Evolutionary conservation across 2,329 filamentous ascomycete genomes (phyloP), one percentile per base, ranked within the genome.

Genomic region (Ceratocystis eucalypticola): DNA sequence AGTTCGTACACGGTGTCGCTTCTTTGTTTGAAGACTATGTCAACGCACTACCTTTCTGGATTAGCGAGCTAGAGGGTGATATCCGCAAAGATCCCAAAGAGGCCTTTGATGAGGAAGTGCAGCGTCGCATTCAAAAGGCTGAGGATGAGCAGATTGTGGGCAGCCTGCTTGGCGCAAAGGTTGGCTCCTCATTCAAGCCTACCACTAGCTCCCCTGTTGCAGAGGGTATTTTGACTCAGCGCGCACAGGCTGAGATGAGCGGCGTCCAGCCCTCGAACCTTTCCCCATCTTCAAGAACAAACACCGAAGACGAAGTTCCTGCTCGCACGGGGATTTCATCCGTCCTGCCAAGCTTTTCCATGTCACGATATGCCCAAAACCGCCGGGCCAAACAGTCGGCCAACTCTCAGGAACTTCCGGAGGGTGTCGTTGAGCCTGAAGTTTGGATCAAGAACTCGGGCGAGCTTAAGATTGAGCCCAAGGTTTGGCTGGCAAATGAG

Each of bases 401-500:
- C n/a, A 65, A 61, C 10, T 69, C 71, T 50, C 75, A 80, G 71
- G 77, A 78, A 33, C 80, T 97, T 2, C 94, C 94, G 0, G 88
- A 91, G 30, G 94, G 94, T 41, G 90, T 99, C n/a, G 84, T 84
- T 25, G 86, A 95, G 73, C 94, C 94, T 1, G 84, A 83, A 7
- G 82, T 85, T 70, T 95, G 93, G 86, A 89, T 99, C 80, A 99
- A 99, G 79, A 95, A 99, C 76, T 84, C 88, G 44, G 93, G 94
- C 2, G 89, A 91, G 45, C 83, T 97, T 70, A 88, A 91, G 73
- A 91, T 99, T 67, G 94, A 99, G 78, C 91, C 91, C 69, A 99
- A 99, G 77, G 93, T 99, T 37, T 99, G 94, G 93, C 86, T 99
- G 67, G 94, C 94, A 65, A 99, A 99, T 76, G 93, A 99, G 77